These are phyloP conservation scores for Claviceps monticola DNA, from an alignment of 2,329 filamentous ascomycete species.

Conservation along the genomic window DNA sequence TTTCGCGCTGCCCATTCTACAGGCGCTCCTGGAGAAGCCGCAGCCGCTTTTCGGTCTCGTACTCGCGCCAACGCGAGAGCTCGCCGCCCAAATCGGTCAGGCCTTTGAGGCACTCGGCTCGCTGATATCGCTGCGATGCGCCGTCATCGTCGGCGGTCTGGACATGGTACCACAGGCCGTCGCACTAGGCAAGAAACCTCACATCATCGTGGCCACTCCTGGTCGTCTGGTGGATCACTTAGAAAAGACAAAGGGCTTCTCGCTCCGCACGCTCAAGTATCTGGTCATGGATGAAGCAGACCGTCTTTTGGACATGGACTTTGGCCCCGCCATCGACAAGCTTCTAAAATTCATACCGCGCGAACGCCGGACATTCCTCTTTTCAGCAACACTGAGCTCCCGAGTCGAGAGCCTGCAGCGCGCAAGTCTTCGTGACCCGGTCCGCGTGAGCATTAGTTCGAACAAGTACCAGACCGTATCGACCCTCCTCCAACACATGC, in stretches of 20 bases:
- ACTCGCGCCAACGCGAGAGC: slow-evolving; percentile 81
- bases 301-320: slow-evolving; percentile 82
- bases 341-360: slow-evolving; percentile 78
- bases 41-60: slow-evolving; percentile 79
- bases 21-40: slow-evolving; percentile 78
- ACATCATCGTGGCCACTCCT: slow-evolving; percentile 85
- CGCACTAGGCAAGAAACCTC: slow-evolving; percentile 86
- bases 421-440: slow-evolving; percentile 71
- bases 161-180: slow-evolving; percentile 92
- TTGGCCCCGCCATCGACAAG: slow-evolving; percentile 84
- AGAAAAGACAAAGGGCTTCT: slow-evolving; percentile 95
- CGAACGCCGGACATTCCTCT: slow-evolving; percentile 71
- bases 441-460: slow-evolving; percentile 67
- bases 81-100: slow-evolving; percentile 83
- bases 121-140: slow-evolving; percentile 73
- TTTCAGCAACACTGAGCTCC: slow-evolving; percentile 85
- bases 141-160: slow-evolving; percentile 82
- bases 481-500: slow-evolving; percentile 71
- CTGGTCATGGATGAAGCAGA: slow-evolving; percentile 95
- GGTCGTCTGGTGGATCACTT: slow-evolving; percentile 82
- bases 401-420: slow-evolving; percentile 90
- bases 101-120: slow-evolving; percentile 79
- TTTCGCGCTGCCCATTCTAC: slow-evolving; percentile 84
- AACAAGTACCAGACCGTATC: slow-evolving; percentile 87
- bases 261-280: slow-evolving; percentile 66